A percentile compares a stretch with the other conserved stretches of the same genome.
These are phyloP conservation scores for carrot (Daucus carota) DNA, from an alignment of 129 eudicot genomes.

Conservation along the genomic window DH1_v3.0 NC_030389.2:39088501-39089000, in stretches of 20 bases:
- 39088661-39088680: constrained; percentile 87
- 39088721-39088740: constrained; percentile 99
- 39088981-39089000: constrained; percentile 98
- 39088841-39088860: not conserved
- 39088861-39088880: not conserved
- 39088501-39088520: constrained; percentile 88
- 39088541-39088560: not conserved
- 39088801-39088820: constrained; percentile 55
- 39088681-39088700: constrained; percentile 98
- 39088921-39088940: constrained; percentile 92
- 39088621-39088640: constrained; percentile 90
- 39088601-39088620: not conserved
- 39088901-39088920: not conserved
- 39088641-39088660: constrained; percentile 91
- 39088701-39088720: constrained; percentile 97
- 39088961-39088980: constrained; percentile 89
- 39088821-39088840: not conserved
- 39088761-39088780: constrained; percentile 90
- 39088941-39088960: constrained; percentile 98
- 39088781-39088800: constrained; percentile 97
- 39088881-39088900: not conserved
- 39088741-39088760: constrained; percentile 90
- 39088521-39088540: constrained; percentile 58
- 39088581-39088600: not conserved
- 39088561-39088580: not conserved